Percentiles rank a stretch among this genome's conserved stretches.
These are phyloP conservation scores for Tolypocladium amazonense DNA, from an alignment of 2,329 filamentous ascomycete genomes.

Conservation along the genomic window DNA sequence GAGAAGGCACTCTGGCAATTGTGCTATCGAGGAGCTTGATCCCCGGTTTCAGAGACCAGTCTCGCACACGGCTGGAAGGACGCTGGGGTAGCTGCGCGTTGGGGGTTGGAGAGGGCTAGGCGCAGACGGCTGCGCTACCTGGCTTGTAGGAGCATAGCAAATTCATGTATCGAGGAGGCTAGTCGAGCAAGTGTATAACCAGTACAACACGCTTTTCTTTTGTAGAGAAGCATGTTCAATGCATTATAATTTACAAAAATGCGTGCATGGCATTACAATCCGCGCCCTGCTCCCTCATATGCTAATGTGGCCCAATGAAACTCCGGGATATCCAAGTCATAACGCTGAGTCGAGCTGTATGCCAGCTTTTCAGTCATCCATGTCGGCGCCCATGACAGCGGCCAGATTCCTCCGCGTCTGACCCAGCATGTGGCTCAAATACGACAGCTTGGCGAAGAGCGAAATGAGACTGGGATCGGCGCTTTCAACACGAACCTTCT, in stretches of 20 bases:
- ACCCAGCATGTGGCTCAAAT: constrained; percentile 62
- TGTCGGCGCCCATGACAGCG: constrained; percentile 61
- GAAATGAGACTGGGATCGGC: constrained; percentile 81
- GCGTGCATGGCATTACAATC: not conserved
- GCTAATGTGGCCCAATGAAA: not conserved
- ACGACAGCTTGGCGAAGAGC: constrained; percentile 71
- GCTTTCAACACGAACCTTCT: constrained; percentile 82
- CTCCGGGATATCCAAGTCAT: constrained; percentile 13
- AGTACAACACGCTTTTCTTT: not conserved
- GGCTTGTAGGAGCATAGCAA: not conserved
- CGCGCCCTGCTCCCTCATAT: no score
- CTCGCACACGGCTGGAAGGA: not conserved
- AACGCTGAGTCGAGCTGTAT: not conserved
- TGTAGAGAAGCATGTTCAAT: not conserved
- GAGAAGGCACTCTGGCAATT: not conserved
- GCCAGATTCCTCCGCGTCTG: constrained; percentile 62
- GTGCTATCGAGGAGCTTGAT: not conserved
- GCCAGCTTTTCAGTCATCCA: constrained; percentile 8
- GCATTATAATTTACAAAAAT: not conserved
- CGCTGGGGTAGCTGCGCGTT: not conserved
- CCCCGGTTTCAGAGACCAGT: no score
- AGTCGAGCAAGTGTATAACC: constrained; percentile 2
- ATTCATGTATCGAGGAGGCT: constrained; percentile 4
- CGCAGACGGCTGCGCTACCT: not conserved
- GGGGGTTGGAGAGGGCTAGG: not conserved